Evolutionary conservation across 495 filamentous ascomycete genomes (phyloP).

Genomic region (Penicilliopsis zonata): DNA sequence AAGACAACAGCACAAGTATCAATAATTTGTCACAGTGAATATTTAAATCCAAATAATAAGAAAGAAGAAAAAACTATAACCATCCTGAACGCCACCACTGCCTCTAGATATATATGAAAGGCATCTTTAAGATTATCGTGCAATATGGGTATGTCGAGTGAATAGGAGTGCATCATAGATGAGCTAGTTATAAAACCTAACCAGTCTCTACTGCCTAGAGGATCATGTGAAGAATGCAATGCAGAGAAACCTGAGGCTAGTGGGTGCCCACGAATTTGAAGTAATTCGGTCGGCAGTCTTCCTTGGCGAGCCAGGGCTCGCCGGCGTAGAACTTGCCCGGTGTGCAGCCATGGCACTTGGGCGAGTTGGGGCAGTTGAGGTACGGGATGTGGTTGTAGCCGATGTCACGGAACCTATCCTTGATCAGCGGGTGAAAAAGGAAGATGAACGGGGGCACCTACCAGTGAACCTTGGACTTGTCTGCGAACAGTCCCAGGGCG

Average conservation of each 20-base stretch:
- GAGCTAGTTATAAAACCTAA: no score
- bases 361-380: slow-evolving; percentile 95
- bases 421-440: slow-evolving; percentile 2
- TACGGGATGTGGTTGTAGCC: slow-evolving; percentile 98
- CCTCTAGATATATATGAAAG: no score
- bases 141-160: no score
- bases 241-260: slow-evolving; percentile 19
- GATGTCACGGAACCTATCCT: slow-evolving; percentile 99
- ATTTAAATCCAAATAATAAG: no score
- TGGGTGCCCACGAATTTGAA: slow-evolving; percentile 87
- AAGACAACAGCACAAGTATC: no score
- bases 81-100: no score
- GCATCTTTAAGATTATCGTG: no score
- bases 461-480: slow-evolving; percentile 89
- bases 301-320: slow-evolving; percentile 67
- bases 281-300: slow-evolving; percentile 94
- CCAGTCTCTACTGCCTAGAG: no score
- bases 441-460: slow-evolving; percentile 31
- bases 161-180: no score
- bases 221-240: no score
- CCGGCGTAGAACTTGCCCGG: slow-evolving; percentile 82
- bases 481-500: slow-evolving; percentile 87
- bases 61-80: no score
- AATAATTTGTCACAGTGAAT: no score
- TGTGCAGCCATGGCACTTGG: slow-evolving; percentile 83